Evolutionary conservation across 23 red algal genomes (phyloP), one percentile per base, ranked within the genome.

Genomic region (Gracilaria domingensis): DNA sequence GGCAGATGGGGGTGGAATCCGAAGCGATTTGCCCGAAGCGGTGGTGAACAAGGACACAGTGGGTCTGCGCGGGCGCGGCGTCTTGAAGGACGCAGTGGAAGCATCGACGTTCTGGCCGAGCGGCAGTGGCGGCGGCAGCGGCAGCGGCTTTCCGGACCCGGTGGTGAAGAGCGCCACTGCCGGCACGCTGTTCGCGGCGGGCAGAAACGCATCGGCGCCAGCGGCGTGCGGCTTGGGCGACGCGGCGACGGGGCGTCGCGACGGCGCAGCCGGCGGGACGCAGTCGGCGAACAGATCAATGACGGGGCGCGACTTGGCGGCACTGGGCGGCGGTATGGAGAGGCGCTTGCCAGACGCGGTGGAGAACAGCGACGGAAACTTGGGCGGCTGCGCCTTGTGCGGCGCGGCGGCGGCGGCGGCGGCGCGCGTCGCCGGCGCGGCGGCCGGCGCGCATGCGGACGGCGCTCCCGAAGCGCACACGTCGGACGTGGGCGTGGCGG

Each of bases 1-100:
- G 28, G 38, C 24, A 12, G 61, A 74, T 7, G 66, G 50, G 8
- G 37, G 21, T 26, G 32, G 83, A 9, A 65, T 20, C 28, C 33
- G 80, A 11, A 84, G 21, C 47, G 57, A 17, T 57, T 74, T 87
- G 26, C 83, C 83, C 11, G 83, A 87, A 6, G 60, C 83, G 44
- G 83, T 87, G 61, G 61, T 87, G 66, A 72, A 87, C 16, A 73
- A 32, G 2, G 83, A 71, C 0, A 39, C 53, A 34, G 56, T 9
- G 5, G 50, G 34, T 20, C 40, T 58, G 4, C 47, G 14, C 2
- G 77, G 51, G 21, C 47, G 77, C 21, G 50, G 77, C 17, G 72
- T 77, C 4, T 77, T 77, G 29, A 48, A 77, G 72, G 42, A 34
- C 7, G 42, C 36, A 6, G 50, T 26, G 0, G 18, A 12, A 1